phyloP scores from a whole-genome alignment of 2,329 filamentous ascomycete genomes.

The Periconia digitata region DNA sequence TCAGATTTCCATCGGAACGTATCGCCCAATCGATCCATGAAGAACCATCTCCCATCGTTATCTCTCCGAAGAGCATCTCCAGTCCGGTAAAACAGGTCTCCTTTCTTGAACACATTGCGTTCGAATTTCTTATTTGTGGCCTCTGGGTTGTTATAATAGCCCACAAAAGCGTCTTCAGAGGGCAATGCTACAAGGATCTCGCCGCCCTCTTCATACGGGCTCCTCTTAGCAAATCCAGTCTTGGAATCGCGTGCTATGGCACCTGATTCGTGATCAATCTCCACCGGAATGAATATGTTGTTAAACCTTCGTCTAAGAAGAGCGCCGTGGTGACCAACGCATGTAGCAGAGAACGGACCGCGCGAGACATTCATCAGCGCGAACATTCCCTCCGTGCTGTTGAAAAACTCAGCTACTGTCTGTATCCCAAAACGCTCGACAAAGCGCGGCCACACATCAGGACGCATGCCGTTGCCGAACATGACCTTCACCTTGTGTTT shows the following conservation, averaged over 20 bases:
- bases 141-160: conserved; percentile 69
- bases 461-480: conserved; percentile 68
- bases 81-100: conserved; percentile 53
- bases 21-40: conserved; percentile 52
- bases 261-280: conserved; percentile 68
- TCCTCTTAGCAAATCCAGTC: conserved; percentile 67
- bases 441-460: conserved; percentile 69
- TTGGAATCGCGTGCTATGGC: conserved; percentile 66
- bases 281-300: conserved; percentile 65
- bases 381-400: conserved; percentile 73
- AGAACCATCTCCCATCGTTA: conserved; percentile 50
- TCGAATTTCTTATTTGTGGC: conserved; percentile 63
- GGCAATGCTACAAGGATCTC: conserved; percentile 71
- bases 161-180: conserved; percentile 61
- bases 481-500: conserved; percentile 61
- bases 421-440: conserved; percentile 64
- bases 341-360: conserved; percentile 62
- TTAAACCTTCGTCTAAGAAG: conserved; percentile 57
- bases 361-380: conserved; percentile 60
- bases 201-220: conserved; percentile 68
- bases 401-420: conserved; percentile 73
- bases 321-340: conserved; percentile 71
- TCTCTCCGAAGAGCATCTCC: conserved; percentile 51
- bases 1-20: conserved; percentile 55
- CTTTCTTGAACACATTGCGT: conserved; percentile 49